Percentiles rank a stretch among this genome's conserved stretches.
phyloP scores from a whole-genome alignment of 2,329 filamentous ascomycete species.

The Proliferodiscus dingleyae region DNA sequence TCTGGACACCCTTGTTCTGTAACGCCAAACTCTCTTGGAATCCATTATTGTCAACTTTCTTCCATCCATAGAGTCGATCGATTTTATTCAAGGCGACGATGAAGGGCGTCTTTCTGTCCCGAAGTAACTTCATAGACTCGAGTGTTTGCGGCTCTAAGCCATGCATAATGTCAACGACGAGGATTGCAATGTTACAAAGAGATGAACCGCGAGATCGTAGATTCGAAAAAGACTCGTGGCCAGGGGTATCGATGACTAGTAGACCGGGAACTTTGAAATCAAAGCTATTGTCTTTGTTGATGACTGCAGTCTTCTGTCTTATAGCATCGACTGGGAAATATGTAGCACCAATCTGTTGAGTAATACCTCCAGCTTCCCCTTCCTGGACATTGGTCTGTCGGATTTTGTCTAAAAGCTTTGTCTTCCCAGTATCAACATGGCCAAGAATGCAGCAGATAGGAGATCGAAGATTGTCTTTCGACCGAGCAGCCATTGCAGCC shows the following conservation, averaged over 20 bases:
- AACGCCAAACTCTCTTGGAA: conserved; percentile 88
- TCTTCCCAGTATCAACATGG: conserved; percentile 99
- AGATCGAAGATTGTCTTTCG: conserved; percentile 89
- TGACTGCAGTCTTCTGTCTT: conserved; percentile 83
- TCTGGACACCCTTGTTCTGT: conserved; percentile 89
- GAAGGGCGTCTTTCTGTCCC: conserved; percentile 93
- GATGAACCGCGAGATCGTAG: conserved; percentile 93
- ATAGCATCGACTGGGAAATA: conserved; percentile 97
- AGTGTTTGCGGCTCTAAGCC: conserved; percentile 95
- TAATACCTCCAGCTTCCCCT: conserved; percentile 98
- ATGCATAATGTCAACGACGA: conserved; percentile 99
- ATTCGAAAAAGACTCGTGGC: conserved; percentile 99
- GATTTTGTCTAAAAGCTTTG: conserved; percentile 98
- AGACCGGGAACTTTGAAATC: conserved; percentile 98
- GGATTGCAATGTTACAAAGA: conserved; percentile 97
- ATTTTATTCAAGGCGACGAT: conserved; percentile 99
- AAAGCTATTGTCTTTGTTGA: conserved; percentile 85
- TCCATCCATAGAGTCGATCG: conserved; percentile 98
- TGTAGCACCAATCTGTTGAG: conserved; percentile 97
- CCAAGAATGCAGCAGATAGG: conserved; percentile 99
- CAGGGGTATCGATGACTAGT: conserved; percentile 94
- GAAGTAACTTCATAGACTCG: conserved; percentile 91
- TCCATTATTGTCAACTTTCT: conserved; percentile 97
- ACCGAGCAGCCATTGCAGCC: conserved; percentile 83
- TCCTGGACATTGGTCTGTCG: conserved; percentile 98